Evolutionary conservation across 345 rosid genomes (phyloP).

Genomic region (Gossypium longicalyx): DNA sequence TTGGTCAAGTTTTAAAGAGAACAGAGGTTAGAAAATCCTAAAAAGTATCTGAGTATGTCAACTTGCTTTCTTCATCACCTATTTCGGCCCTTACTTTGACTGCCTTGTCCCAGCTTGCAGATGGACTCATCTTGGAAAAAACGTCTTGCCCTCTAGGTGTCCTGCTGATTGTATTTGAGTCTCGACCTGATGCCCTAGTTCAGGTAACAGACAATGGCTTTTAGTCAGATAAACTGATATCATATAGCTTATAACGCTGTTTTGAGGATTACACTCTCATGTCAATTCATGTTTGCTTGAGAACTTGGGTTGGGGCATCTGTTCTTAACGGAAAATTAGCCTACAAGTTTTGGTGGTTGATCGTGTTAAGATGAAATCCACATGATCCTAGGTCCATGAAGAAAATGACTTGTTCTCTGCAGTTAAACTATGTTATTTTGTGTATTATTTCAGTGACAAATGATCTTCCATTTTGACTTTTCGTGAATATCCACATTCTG

Average conservation of each 20-base stretch:
- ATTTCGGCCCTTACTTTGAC: constrained; percentile 3
- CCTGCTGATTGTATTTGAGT: constrained; percentile 64
- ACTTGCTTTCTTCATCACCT: not conserved
- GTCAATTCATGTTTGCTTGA: not conserved
- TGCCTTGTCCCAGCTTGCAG: constrained; percentile 46
- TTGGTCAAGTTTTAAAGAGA: constrained; percentile 42
- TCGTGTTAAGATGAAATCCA: not conserved
- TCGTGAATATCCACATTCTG: not conserved
- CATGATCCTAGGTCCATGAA: constrained; percentile 3
- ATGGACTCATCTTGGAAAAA: constrained; percentile 66
- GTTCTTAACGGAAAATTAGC: not conserved
- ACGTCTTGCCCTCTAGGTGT: constrained; percentile 70
- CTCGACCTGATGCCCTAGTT: constrained; percentile 75
- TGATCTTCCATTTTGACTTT: not conserved
- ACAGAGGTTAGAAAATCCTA: constrained; percentile 38
- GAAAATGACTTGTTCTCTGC: not conserved
- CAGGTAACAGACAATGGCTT: constrained; percentile 40
- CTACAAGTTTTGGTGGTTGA: not conserved
- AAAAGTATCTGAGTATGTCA: not conserved
- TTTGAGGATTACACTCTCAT: not conserved
- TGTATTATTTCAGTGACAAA: not conserved
- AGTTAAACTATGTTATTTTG: not conserved
- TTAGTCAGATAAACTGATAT: not conserved
- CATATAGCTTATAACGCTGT: not conserved
- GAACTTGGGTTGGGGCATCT: not conserved